Evolutionary conservation across 768 basidiomycete genomes (phyloP).

Genomic region (Russula sp.): DNA sequence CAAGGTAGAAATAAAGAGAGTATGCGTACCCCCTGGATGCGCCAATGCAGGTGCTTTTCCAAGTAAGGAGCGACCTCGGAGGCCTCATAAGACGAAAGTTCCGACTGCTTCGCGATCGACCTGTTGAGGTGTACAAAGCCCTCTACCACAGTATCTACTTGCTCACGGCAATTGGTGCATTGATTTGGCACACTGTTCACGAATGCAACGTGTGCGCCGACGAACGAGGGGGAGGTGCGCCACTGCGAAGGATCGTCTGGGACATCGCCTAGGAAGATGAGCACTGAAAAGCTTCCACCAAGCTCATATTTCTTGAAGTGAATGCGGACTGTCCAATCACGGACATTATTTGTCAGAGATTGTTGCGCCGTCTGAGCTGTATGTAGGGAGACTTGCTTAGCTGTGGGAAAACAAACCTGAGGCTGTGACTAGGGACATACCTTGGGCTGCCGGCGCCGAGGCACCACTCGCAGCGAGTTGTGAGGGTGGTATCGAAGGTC

Average conservation of each 20-base stretch:
- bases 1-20: background rate
- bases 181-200: conserved; percentile 29
- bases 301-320: conserved; percentile 38
- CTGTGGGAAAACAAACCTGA: background rate
- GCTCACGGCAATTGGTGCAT: conserved; percentile 35
- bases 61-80: conserved; percentile 35
- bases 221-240: conserved; percentile 30
- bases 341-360: background rate
- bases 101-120: conserved; percentile 23
- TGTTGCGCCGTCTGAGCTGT: conserved; percentile 4
- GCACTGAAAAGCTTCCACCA: conserved; percentile 35
- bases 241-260: too few relatives aligned
- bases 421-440: background rate
- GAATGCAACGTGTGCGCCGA: conserved; percentile 40
- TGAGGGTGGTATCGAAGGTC: background rate
- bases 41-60: conserved; percentile 34
- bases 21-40: conserved; percentile 22
- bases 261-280: conserved; percentile 40
- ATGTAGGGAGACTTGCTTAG: background rate
- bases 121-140: conserved; percentile 40
- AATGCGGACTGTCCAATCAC: conserved; percentile 39
- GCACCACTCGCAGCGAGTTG: background rate
- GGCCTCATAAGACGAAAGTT: conserved; percentile 31
- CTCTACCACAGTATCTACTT: conserved; percentile 28
- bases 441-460: background rate